Evolutionary conservation across 129 eudicot genomes (phyloP).

Genomic region (Centaurea solstitialis): DNA sequence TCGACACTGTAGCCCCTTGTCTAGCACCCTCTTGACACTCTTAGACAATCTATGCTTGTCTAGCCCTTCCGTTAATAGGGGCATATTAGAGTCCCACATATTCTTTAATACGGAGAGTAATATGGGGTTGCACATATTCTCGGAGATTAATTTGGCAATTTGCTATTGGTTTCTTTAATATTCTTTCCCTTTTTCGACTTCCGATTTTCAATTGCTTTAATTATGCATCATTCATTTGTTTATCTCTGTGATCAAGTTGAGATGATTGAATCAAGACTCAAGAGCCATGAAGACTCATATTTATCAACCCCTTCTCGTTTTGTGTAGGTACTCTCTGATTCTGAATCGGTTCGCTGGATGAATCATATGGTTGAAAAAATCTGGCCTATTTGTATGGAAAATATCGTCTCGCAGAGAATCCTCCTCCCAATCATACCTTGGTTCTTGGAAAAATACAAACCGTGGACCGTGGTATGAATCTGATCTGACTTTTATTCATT

Average conservation of each 20-base stretch:
- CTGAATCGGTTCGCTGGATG: conserved; percentile 92
- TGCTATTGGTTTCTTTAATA: background rate
- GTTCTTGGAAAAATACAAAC: conserved; percentile 94
- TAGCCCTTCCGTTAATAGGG: no score
- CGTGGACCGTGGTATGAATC: conserved; percentile 87
- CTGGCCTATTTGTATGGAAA: conserved; percentile 89
- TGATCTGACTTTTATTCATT: background rate
- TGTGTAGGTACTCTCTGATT: conserved; percentile 74
- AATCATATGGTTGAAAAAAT: conserved; percentile 84
- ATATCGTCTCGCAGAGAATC: conserved; percentile 80
- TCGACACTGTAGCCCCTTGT: no score
- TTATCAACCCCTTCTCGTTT: conserved; percentile 6
- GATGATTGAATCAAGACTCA: conserved; percentile 14
- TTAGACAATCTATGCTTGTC: no score
- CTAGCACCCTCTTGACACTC: no score
- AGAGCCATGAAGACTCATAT: conserved; percentile 2
- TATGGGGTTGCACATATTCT: background rate
- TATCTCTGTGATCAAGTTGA: conserved; percentile 11
- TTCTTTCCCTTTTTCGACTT: conserved; percentile 4
- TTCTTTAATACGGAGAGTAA: background rate
- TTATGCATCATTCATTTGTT: background rate
- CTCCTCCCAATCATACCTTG: conserved; percentile 91
- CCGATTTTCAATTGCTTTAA: background rate
- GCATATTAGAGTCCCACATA: no score
- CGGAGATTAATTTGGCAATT: background rate